Base-by-base conservation (phyloP, 495 filamentous ascomycete genomes). In the Podospora didyma region DNA sequence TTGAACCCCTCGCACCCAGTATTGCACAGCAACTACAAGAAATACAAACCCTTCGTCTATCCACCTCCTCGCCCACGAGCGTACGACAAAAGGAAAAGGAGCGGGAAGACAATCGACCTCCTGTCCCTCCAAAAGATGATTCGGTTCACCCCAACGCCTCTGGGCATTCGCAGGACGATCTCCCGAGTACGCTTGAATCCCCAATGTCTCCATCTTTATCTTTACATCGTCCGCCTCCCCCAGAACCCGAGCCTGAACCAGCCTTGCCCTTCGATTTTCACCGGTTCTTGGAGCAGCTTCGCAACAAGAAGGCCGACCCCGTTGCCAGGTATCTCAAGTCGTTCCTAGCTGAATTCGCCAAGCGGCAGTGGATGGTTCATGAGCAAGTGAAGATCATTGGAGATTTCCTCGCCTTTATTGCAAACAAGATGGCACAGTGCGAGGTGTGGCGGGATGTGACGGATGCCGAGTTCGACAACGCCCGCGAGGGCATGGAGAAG, bases 281-380 rank as follows among this genome's bases (percentile, higher is more conserved):
- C 72, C 83, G 94, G 7, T 99, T 99, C 65, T 73, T 99, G 51
- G 93, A 96, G 64, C 94, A 99, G 67, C 77, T 99, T 24, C 86
- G 94, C 51, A 92, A 97, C 71, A 87, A 92, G 48, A 96, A 93
- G 21, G 95, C 94, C 17, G 94, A 99, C 63, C 95, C 94, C 5
- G 93, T 99, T 2, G 95, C 94, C 12, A 89, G 90, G 60, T 99
- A 96, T 68, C 81, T 99, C 19, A 87, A 92, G 46, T 97, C 93
- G 6, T 99, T 99, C 66, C 76, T 99, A 12, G 79, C 83, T 35
- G 94, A 97, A 69, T 99, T 99, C 73, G 90, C 87, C 11, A 99
- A 99, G 73, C 89, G 90, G 62, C 95, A 97, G 70, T 99, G 94
- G 94, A 95, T 96, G 92, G 94, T 96, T 7, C 94, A 97, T 66